Conservation (phyloP, 2,329 filamentous ascomycete species). For the Trichoderma sp. region DNA sequence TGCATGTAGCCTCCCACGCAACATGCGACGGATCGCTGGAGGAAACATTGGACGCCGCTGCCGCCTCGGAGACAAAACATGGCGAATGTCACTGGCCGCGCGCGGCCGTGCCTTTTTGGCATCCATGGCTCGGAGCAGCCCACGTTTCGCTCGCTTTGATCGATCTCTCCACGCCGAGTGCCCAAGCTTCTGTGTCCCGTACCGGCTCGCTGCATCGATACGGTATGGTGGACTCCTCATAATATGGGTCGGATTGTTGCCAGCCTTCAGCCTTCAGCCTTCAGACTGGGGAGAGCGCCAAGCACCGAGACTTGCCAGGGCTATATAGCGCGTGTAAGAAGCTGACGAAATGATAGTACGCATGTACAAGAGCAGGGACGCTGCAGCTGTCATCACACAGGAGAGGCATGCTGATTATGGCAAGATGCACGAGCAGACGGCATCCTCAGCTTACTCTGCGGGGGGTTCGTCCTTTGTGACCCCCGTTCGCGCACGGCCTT, state of each 20-base stretch:
- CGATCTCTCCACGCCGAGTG: neutral
- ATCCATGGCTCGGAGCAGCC: neutral
- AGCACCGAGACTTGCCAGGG: neutral
- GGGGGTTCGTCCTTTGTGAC: conserved; percentile 22
- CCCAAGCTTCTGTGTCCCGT: neutral
- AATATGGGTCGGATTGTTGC: neutral
- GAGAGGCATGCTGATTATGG: conserved; percentile 20
- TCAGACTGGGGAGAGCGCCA: neutral
- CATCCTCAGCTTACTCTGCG: conserved; percentile 26
- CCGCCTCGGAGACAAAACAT: conserved; percentile 14
- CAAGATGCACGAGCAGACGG: conserved; percentile 17
- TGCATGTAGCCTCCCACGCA: conserved; percentile 4
- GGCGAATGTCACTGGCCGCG: neutral
- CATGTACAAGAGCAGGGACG: conserved; percentile 1
- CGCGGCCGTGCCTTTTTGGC: neutral
- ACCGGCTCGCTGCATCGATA: neutral
- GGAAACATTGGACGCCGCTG: neutral
- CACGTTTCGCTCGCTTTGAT: neutral
- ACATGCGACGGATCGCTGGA: conserved; percentile 2
- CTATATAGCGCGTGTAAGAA: conserved; percentile 3
- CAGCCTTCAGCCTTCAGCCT: neutral
- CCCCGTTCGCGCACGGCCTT: conserved; percentile 22
- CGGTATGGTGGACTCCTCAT: neutral
- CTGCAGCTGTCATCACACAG: conserved; percentile 25
- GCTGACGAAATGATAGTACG: conserved; percentile 7